Conservation (phyloP, 116 monocot genomes). For the Dioscorea cayenensis region DNA sequence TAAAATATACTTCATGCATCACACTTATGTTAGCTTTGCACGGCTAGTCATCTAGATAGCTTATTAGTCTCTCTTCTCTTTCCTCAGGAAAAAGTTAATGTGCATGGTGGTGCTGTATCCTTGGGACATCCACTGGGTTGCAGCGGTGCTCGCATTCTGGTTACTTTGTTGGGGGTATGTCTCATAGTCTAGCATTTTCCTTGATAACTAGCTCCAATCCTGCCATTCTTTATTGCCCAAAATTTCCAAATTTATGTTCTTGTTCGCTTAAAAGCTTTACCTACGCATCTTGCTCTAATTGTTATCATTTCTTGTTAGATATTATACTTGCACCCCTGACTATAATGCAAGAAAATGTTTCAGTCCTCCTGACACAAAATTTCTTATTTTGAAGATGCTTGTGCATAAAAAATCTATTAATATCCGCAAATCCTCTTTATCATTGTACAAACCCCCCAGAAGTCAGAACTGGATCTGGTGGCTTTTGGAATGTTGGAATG, state of each 20-base stretch:
- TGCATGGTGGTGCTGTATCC: constrained; percentile 88
- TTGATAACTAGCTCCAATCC: background rate
- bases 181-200: background rate
- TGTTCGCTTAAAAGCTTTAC: too few species aligned
- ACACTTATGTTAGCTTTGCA: too few species aligned
- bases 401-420: too few species aligned
- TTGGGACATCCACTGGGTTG: constrained; percentile 92
- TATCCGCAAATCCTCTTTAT: too few species aligned
- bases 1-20: too few species aligned
- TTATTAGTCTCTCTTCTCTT: background rate
- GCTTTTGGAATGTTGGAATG: background rate
- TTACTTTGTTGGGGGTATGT: constrained; percentile 74
- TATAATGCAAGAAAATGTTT: constrained; percentile 40
- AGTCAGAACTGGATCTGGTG: background rate
- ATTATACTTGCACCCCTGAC: constrained; percentile 18
- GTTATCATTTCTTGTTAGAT: too few species aligned
- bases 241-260: background rate
- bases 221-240: background rate
- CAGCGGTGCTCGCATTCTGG: constrained; percentile 88
- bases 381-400: too few species aligned
- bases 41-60: background rate
- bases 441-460: too few species aligned
- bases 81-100: constrained; percentile 76
- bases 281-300: too few species aligned
- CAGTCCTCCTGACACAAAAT: background rate